phyloP scores from a whole-genome alignment of 2,329 filamentous ascomycete species.

The Nothomitra cinnamomea region DNA sequence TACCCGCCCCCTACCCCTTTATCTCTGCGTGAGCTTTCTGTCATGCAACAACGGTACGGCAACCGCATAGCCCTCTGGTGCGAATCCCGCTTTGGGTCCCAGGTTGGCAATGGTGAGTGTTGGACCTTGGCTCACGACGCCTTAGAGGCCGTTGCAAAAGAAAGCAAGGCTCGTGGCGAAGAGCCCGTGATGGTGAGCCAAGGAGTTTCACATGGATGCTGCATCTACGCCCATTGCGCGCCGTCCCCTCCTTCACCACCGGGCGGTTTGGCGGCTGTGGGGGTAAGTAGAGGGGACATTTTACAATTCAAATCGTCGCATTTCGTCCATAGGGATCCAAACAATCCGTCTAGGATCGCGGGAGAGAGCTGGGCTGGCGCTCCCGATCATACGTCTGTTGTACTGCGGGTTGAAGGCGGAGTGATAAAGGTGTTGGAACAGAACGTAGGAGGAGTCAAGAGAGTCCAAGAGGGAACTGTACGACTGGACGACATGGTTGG shows the following conservation, averaged over 20 bases:
- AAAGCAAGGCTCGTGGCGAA: constrained; percentile 11
- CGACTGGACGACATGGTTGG: constrained; percentile 16
- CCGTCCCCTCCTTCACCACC: constrained; percentile 10
- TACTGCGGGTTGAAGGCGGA: constrained; percentile 15
- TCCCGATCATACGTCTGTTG: constrained; percentile 20
- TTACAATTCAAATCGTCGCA: constrained; percentile 18
- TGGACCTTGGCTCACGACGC: constrained; percentile 22
- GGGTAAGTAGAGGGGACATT: constrained; percentile 20
- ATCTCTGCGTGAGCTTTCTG: constrained; percentile 11
- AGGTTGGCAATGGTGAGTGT: constrained; percentile 23
- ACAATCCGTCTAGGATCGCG: background rate
- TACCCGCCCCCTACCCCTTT: constrained; percentile 15
- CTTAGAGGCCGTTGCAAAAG: constrained; percentile 14
- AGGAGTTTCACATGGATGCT: constrained; percentile 18
- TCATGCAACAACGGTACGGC: constrained; percentile 15
- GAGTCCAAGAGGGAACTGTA: constrained; percentile 16
- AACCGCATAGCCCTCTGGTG: constrained; percentile 18
- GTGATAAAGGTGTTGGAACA: constrained; percentile 19
- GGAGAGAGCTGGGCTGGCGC: constrained; percentile 11
- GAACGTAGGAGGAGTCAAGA: constrained; percentile 17
- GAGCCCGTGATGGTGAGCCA: constrained; percentile 19
- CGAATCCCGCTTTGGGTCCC: constrained; percentile 15
- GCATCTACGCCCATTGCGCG: constrained; percentile 16
- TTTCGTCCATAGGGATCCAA: constrained; percentile 10
- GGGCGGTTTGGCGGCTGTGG: constrained; percentile 14